Percentiles rank a stretch among this genome's conserved stretches.
Conservation (phyloP, 78 protist species). For the Dictyostelium purpureum region DNA sequence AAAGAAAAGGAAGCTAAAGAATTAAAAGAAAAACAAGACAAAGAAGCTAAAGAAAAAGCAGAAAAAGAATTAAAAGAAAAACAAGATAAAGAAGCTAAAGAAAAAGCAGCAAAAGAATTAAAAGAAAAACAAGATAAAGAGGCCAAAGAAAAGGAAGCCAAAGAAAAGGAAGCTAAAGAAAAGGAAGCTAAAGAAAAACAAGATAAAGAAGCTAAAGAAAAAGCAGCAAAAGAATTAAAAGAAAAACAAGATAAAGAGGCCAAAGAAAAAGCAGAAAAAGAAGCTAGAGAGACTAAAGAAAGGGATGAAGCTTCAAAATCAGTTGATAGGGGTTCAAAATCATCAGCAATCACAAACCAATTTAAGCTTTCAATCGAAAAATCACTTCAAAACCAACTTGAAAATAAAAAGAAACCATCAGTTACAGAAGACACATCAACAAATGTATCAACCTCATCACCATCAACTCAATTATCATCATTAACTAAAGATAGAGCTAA, state of each 20-base stretch:
- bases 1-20: not conserved
- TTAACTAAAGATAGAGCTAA: constrained; percentile 51
- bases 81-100: not conserved
- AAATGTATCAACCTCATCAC: not conserved
- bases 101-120: not conserved
- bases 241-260: not conserved
- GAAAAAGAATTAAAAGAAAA: not conserved
- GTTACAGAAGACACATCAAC: not conserved
- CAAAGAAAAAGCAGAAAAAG: not conserved
- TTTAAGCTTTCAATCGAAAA: constrained; percentile 49
- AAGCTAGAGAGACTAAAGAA: constrained; percentile 7
- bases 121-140: constrained; percentile 16
- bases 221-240: not conserved
- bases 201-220: constrained; percentile 21
- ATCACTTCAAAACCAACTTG: constrained; percentile 30
- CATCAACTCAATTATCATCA: not conserved
- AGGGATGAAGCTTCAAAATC: not conserved
- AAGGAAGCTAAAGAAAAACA: not conserved
- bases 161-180: constrained; percentile 36
- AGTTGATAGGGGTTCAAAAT: not conserved
- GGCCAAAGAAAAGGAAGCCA: not conserved
- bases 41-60: not conserved
- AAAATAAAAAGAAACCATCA: not conserved
- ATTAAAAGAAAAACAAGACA: constrained; percentile 10
- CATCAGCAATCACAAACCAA: constrained; percentile 4